Conservation (phyloP, 208 protist genomes). For the Acanthamoeba culbertsoni region DNA sequence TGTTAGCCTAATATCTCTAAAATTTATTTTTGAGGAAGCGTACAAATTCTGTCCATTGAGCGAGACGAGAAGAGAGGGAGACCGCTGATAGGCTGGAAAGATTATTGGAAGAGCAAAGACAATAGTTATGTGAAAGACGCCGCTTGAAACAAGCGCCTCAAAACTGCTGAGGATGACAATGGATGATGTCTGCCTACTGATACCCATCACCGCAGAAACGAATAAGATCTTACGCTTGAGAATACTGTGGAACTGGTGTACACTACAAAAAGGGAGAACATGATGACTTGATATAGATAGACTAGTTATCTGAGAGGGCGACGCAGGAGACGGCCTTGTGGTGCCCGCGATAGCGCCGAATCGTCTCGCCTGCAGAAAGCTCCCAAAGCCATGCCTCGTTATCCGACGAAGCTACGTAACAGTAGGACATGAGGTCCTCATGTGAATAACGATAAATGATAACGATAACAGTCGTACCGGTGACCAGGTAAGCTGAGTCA, state of each 20-base stretch:
- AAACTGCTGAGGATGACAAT: no score
- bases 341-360: conserved; percentile 87
- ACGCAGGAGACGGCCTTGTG: conserved; percentile 84
- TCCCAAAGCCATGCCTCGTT: conserved; percentile 87
- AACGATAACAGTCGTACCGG: conserved; percentile 48
- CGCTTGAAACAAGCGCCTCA: no score
- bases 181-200: no score
- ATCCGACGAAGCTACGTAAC: conserved; percentile 83
- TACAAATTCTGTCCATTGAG: no score
- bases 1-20: no score
- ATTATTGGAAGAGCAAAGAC: not conserved
- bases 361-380: conserved; percentile 78
- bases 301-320: conserved; percentile 77
- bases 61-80: not conserved
- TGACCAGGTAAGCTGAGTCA: conserved; percentile 90
- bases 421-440: not conserved
- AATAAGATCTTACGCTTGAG: no score
- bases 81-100: not conserved
- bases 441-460: not conserved
- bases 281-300: no score
- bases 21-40: no score
- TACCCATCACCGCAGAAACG: no score
- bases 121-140: not conserved
- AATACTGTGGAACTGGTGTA: no score
- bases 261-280: no score